Base-by-base conservation (phyloP, 108 stramenopile species). In the Nitzschia sp. region DNA sequence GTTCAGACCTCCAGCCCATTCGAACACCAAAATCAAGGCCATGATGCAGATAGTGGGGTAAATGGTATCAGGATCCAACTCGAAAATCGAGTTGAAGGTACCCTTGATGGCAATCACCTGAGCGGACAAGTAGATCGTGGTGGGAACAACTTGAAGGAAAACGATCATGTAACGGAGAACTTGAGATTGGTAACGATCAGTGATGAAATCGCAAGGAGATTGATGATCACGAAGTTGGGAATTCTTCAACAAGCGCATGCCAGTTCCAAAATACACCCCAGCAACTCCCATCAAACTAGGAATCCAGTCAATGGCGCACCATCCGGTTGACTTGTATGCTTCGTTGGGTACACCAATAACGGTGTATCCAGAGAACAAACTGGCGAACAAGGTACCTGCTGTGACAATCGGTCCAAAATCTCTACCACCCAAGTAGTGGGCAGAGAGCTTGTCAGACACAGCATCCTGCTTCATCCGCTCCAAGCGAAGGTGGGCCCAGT, bases 111-210 rank as follows among this genome's bases (percentile, higher is more conserved):
- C 75, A 25, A 48, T 51, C 0, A 72, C 67, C 53, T 80, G 79
- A 17, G 66, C 79, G 6, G 75, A 43, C 15, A 80, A 57, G 61
- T 68, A 80, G 9, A 80, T 68, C 3, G 72, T 46, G 8, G 71
- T 19, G 10, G 71, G 61, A 22, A 78, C 3, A 21, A 80, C 63
- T 44, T 76, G 74, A 29, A 80, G 26, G 48, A 63, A 60, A 10
- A 76, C 19, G 15, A 80, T 56, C 12, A 71, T 64, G 60, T 72
- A 76, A 2, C 75, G 50, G 38, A 71, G 55, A 3, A 62, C 11
- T 41, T 80, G 79, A 11, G 63, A 65, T 37, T 68, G 75, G 65
- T 53, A 80, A 0, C 79, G 57, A 69, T 80, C 79, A 24, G 79
- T 76, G 57, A 76, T 68, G 39, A 80, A 76, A 59, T 80, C 79